A percentile compares a stretch with the other conserved stretches of the same genome.
phyloP scores from a whole-genome alignment of 257 asterid species.

The Scutellaria baicalensis region DNA sequence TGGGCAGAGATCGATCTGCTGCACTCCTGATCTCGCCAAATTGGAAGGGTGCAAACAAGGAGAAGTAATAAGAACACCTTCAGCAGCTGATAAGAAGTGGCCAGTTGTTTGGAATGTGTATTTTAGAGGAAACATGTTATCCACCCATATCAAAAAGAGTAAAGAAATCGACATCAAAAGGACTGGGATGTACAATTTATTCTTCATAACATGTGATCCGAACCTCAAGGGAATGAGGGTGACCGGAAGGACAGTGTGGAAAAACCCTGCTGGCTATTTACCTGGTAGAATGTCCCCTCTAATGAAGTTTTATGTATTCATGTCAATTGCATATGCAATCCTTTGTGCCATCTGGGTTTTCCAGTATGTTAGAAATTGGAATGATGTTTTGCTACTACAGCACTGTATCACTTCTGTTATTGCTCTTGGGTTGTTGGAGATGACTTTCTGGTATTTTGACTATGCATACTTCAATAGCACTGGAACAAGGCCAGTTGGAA shows the following conservation, averaged over 20 bases:
- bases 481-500: slow-evolving; percentile 84
- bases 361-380: slow-evolving; percentile 75
- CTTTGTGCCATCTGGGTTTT: slow-evolving; percentile 76
- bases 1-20: slow-evolving; percentile 95
- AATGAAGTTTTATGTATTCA: slow-evolving; percentile 67
- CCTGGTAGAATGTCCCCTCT: slow-evolving; percentile 99
- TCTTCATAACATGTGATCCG: slow-evolving; percentile 92
- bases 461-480: slow-evolving; percentile 82
- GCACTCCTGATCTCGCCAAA: slow-evolving; percentile 95
- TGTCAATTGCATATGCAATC: slow-evolving; percentile 68
- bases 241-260: slow-evolving; percentile 90
- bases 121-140: slow-evolving; percentile 58
- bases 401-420: slow-evolving; percentile 86
- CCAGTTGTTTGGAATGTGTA: slow-evolving; percentile 60
- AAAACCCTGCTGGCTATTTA: slow-evolving; percentile 85
- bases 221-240: slow-evolving; percentile 73
- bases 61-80: slow-evolving; percentile 65
- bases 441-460: slow-evolving; percentile 90
- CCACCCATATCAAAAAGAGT: slow-evolving; percentile 58
- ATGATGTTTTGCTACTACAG: slow-evolving; percentile 78
- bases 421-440: slow-evolving; percentile 89
- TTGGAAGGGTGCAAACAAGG: slow-evolving; percentile 95
- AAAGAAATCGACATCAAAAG: slow-evolving; percentile 57
- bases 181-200: slow-evolving; percentile 95
- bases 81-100: slow-evolving; percentile 62